Percentiles rank a stretch among this genome's conserved stretches.
Conservation (phyloP, 768 basidiomycete species). For the Cystobasidium onofrii region DNA sequence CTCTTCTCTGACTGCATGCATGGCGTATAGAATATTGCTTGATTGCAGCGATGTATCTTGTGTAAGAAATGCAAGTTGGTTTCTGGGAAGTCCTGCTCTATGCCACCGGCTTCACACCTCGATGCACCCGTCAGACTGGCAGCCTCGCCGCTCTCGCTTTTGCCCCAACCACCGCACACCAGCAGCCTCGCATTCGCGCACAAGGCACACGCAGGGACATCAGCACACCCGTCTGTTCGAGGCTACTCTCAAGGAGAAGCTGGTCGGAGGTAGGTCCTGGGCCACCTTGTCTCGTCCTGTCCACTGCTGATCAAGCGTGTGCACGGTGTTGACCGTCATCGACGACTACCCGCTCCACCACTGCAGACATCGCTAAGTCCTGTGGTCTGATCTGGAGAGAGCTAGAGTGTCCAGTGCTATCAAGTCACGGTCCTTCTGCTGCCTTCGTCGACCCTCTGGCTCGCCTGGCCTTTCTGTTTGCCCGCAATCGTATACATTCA, state of each 20-base stretch:
- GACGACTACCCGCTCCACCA: neutral
- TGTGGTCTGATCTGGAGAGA: neutral
- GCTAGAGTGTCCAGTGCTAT: neutral
- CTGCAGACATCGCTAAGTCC: neutral
- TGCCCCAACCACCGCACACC: neutral
- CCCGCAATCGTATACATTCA: too few relatives aligned
- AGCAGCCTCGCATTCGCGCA: neutral
- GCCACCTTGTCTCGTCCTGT: too few relatives aligned
- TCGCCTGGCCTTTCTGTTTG: neutral
- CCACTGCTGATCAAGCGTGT: slow-evolving; percentile 1
- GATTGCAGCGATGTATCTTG: too few relatives aligned
- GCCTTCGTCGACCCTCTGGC: neutral
- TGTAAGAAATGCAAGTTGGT: too few relatives aligned
- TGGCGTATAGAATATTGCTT: too few relatives aligned
- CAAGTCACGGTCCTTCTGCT: neutral
- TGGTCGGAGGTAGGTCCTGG: slow-evolving; percentile 8
- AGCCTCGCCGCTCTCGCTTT: neutral
- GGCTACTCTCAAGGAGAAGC: slow-evolving; percentile 25
- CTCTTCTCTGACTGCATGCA: too few relatives aligned
- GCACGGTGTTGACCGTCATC: neutral
- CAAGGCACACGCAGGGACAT: neutral
- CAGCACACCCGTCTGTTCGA: slow-evolving; percentile 15
- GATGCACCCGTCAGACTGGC: neutral
- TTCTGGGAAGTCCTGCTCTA: too few relatives aligned
- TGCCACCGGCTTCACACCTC: too few relatives aligned